Conservation (phyloP, 257 asterid genomes). For the Ilex asprella region DNA sequence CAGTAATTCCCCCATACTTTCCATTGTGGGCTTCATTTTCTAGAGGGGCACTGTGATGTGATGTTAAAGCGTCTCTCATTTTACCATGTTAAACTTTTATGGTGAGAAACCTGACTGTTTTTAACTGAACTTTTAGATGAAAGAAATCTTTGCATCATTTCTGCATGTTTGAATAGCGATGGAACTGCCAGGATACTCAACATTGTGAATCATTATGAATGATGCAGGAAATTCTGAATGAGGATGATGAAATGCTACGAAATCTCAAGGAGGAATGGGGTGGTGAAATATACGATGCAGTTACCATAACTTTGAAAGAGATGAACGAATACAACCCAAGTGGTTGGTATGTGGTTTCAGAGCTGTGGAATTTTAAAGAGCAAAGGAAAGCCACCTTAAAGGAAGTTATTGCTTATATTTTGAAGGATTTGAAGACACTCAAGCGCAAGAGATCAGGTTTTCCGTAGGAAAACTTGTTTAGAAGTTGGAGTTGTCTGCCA, state of each 20-base stretch:
- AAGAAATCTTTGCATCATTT: not conserved
- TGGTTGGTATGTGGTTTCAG: slow-evolving; percentile 36
- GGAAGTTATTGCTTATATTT: slow-evolving; percentile 31
- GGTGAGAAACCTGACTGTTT: no score
- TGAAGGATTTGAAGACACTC: slow-evolving; percentile 25
- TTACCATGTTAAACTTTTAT: no score
- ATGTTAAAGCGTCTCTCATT: no score
- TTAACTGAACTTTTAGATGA: no score
- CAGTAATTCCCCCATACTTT: no score
- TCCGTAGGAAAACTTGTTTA: no score
- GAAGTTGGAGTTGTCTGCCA: no score
- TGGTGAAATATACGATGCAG: slow-evolving; percentile 14
- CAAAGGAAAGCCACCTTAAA: slow-evolving; percentile 37
- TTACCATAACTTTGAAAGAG: slow-evolving; percentile 29
- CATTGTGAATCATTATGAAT: not conserved
- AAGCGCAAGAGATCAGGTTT: slow-evolving; percentile 20
- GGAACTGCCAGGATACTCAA: not conserved
- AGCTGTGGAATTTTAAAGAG: slow-evolving; percentile 41
- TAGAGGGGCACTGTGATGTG: no score
- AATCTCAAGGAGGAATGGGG: not conserved
- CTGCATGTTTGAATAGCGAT: not conserved
- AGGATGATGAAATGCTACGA: slow-evolving; percentile 19
- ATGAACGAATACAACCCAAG: slow-evolving; percentile 39
- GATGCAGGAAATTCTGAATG: slow-evolving; percentile 27
- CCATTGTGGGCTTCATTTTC: no score